Percentiles rank a stretch among this genome's conserved stretches.
Conservation (phyloP, 139 green algal genomes). For the Picochlorum sp. region DNA sequence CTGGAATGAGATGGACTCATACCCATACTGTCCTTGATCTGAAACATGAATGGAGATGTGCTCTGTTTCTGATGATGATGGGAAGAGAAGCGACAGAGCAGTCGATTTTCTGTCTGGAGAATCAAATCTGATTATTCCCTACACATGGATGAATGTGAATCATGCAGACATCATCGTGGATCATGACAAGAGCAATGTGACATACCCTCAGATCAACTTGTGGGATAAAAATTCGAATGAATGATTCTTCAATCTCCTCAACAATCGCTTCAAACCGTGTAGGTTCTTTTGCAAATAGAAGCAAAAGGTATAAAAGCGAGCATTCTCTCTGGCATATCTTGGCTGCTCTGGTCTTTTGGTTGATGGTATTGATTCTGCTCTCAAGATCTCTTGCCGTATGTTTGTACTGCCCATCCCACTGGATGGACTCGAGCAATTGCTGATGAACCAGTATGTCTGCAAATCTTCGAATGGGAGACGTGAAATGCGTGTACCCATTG, state of each 20-base stretch:
- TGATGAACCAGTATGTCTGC: slow-evolving; percentile 87
- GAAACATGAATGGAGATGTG: too few relatives aligned
- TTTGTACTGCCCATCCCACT: neutral
- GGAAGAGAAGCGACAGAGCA: too few relatives aligned
- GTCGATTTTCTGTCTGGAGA: too few relatives aligned
- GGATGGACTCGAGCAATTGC: neutral
- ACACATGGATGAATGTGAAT: too few relatives aligned
- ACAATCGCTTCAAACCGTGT: slow-evolving; percentile 16
- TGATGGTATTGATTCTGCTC: slow-evolving; percentile 58
- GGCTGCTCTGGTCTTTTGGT: slow-evolving; percentile 59
- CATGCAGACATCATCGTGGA: too few relatives aligned
- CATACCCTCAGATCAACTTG: too few relatives aligned
- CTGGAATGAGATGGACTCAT: too few relatives aligned
- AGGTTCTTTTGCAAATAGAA: slow-evolving; percentile 52
- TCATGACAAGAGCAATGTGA: too few relatives aligned
- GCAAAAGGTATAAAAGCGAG: slow-evolving; percentile 65
- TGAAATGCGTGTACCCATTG: slow-evolving; percentile 74
- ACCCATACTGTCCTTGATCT: too few relatives aligned
- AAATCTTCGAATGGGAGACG: slow-evolving; percentile 75
- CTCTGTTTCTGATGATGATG: too few relatives aligned
- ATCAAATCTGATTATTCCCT: too few relatives aligned
- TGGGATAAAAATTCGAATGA: neutral
- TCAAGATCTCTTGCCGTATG: neutral
- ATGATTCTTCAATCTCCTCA: neutral
- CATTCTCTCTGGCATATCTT: slow-evolving; percentile 51